Conservation (phyloP, 352 stramenopile species). For the Blastocystis sp. region DNA sequence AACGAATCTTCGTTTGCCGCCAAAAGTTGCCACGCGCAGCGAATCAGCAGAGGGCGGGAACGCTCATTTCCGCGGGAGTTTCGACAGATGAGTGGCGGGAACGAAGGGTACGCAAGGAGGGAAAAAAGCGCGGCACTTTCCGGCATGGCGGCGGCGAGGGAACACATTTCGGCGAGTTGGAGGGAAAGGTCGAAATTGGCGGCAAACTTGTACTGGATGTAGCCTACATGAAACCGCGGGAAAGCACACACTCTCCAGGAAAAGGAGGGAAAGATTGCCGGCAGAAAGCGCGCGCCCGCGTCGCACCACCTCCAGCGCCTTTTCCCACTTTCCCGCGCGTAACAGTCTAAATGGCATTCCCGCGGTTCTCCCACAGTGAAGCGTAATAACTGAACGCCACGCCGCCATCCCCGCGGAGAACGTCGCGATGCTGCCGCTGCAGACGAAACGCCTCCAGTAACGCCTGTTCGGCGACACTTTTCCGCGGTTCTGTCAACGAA, state of each 20-base stretch:
- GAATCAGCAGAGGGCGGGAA: no score
- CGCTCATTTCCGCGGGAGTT: no score
- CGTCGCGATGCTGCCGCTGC: not conserved
- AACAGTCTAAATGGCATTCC: not conserved
- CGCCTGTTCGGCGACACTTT: not conserved
- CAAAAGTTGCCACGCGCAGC: no score
- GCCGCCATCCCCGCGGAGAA: not conserved
- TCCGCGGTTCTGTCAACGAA: not conserved
- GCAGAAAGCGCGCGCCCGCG: not conserved
- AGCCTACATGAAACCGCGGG: not conserved
- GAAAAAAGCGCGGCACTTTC: not conserved
- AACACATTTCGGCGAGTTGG: conserved; percentile 2
- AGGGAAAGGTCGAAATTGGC: not conserved
- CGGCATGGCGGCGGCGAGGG: not conserved
- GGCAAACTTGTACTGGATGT: not conserved
- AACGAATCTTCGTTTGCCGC: no score
- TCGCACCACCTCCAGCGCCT: not conserved
- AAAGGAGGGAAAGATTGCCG: not conserved
- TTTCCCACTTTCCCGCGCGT: not conserved
- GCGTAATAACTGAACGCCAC: not conserved
- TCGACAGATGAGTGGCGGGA: not conserved
- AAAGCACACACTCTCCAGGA: not conserved
- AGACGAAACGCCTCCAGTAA: not conserved
- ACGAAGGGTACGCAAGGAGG: not conserved
- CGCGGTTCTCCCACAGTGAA: not conserved